Evolutionary conservation across 1,139 yeast species (phyloP).

Genomic region (Debaryomyces udenii): DNA sequence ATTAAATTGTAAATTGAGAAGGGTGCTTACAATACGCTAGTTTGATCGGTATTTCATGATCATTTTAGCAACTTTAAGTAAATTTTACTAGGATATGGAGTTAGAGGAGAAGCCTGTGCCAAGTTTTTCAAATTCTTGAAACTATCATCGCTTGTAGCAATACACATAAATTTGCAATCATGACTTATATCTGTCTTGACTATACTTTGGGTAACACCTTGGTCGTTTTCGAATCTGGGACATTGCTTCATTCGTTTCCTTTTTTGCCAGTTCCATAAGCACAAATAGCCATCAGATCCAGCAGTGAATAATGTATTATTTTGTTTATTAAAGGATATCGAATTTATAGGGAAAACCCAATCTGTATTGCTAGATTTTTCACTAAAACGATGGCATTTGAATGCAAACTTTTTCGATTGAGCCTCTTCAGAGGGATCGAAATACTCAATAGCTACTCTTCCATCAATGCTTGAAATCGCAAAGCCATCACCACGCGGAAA

Average conservation of each 20-base stretch:
- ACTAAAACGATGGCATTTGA: conserved; percentile 71
- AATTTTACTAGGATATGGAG: conserved; percentile 18
- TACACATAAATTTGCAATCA: conserved; percentile 44
- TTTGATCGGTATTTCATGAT: conserved; percentile 1
- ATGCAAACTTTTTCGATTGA: conserved; percentile 67
- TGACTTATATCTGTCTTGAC: conserved; percentile 49
- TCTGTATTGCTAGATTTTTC: conserved; percentile 52
- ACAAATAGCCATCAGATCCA: conserved; percentile 77
- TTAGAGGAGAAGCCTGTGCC: conserved; percentile 13
- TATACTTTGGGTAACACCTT: conserved; percentile 35
- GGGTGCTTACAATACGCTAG: neutral
- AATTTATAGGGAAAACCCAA: conserved; percentile 76
- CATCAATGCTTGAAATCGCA: conserved; percentile 83
- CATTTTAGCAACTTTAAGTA: conserved; percentile 13
- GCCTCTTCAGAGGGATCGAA: conserved; percentile 53
- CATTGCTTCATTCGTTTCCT: conserved; percentile 64
- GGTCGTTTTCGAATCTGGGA: conserved; percentile 40
- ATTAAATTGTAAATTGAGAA: no score
- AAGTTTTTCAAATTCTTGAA: conserved; percentile 33
- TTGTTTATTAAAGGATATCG: conserved; percentile 56
- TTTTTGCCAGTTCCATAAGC: conserved; percentile 74
- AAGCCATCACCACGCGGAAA: conserved; percentile 65
- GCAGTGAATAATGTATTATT: conserved; percentile 64
- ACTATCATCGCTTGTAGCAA: conserved; percentile 67
- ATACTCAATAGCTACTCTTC: conserved; percentile 81